Evolutionary conservation across 805 yeast species (phyloP), one percentile per base, ranked within the genome.

Genomic region (Candida gorgasii): DNA sequence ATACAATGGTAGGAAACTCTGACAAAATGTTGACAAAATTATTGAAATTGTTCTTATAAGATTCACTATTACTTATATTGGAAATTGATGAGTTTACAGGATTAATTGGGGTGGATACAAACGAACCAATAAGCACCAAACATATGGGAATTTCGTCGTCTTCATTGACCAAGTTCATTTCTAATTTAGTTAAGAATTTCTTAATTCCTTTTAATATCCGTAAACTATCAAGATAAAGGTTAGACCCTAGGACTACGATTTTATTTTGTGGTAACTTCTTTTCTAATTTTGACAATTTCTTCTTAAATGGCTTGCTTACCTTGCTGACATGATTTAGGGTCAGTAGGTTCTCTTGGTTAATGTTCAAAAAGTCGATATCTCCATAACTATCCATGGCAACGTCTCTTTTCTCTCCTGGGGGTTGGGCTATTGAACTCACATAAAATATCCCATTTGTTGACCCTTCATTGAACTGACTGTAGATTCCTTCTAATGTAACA

Each of bases 121-220:
- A 93, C 3, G 96, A 84, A 0, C 99, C 99, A 16, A 79, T 76
- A 50, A 93, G 69, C 0, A 93, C 73, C n/a, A 93, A 67, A 1
- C 86, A 81, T 14, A 82, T 60, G 1, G 96, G 95, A 18, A 46
- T 35, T 14, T 51, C 54, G n/a, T 54, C 51, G n/a, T 67, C 72
- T 6, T 46, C 51, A 14, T 51, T 48, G 9, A 32, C 34, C 3
- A 51, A 22, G 8, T 45, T 45, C 5, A 20, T 45, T 23, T 81
- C 80, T 3, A 92, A 47, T 38, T 65, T 71, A 0, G 54, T 51
- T 35, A 93, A 78, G 12, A 88, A 62, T 57, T 83, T 86, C 29
- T 75, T 73, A 32, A 93, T 61, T 0, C 85, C 89, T 32, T 80
- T 84, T 35, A 89, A 50, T 0, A 79, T 72, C 38, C 70, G 67